Conservation (phyloP, 345 rosid species). For the Mallotus nudiflorus region DNA sequence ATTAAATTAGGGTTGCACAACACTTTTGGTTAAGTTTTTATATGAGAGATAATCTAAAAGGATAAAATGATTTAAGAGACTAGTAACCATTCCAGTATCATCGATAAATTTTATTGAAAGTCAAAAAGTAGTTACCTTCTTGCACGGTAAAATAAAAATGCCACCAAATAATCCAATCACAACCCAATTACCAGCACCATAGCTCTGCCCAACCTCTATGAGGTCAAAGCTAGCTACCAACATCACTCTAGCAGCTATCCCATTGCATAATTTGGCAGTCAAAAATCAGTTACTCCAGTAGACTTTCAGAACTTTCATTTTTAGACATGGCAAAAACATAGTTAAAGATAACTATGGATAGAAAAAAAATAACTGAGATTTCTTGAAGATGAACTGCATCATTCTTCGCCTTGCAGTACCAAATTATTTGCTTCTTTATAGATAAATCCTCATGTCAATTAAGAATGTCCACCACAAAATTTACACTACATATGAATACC, state of each 20-base stretch:
- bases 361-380: conserved; percentile 27
- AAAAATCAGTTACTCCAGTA: conserved; percentile 88
- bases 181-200: conserved; percentile 89
- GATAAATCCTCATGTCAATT: conserved; percentile 3
- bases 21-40: neutral
- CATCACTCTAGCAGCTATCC: conserved; percentile 99
- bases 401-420: conserved; percentile 15
- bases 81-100: neutral
- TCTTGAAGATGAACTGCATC: conserved; percentile 36
- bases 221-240: conserved; percentile 99
- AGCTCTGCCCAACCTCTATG: conserved; percentile 86
- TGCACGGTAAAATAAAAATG: conserved; percentile 86
- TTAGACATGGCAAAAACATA: conserved; percentile 41
- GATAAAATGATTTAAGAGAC: neutral
- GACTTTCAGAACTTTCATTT: conserved; percentile 38
- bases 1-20: too few species aligned
- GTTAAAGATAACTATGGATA: conserved; percentile 25
- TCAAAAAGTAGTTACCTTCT: conserved; percentile 60
- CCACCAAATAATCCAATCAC: conserved; percentile 85
- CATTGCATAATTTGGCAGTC: conserved; percentile 97
- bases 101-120: neutral
- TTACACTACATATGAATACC: conserved; percentile 22
- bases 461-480: neutral
- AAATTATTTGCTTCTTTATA: neutral
- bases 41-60: neutral